Base-by-base conservation (phyloP, 306 rosid species). In the Crataegus laevigata region DNA sequence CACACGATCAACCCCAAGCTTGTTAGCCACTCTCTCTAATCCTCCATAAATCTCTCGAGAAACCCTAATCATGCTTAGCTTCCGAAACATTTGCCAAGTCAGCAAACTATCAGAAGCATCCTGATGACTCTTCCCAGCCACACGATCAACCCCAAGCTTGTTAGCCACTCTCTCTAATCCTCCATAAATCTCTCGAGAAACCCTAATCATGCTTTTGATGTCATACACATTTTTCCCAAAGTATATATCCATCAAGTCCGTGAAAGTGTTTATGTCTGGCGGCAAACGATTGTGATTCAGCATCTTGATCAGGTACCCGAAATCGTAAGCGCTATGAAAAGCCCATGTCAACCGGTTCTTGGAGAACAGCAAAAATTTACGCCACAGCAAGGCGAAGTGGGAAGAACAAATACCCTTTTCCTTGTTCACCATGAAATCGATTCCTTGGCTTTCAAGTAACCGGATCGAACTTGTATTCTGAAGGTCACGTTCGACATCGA, bases 41-140 rank as follows among this genome's bases (percentile, higher is more conserved):
- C 76, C 57, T 4, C 76, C 76, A 18, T 59, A 1, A 13, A 72
- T n/a, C 30, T 9, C 47, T 13, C 10, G 7, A 40, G n/a, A 38
- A 18, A 0, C 5, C 43, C 22, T 55, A 6, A 72, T 72, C 38
- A 58, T 25, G 26, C 26, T 8, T 30, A 55, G 76, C 67, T 24
- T 58, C 19, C 25, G 1, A 40, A 22, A 72, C 11, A 38, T 72
- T 5, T 15, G 67, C 30, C 26, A 38, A 38, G 76, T 72, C 76
- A 72, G 22, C 2, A 72, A 66, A 58, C 76, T 58, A 58, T 72
- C 76, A 40, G 42, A 72, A 21, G 57, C 68, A 19, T 68, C 76
- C 57, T 58, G 76, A 34, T 72, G 76, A 38, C 67, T 72, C 76
- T 72, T 58, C 19, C 55, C 68, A 1, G 19, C 40, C 38, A 4